Percentiles rank a stretch among this genome's conserved stretches.
Evolutionary conservation across 495 filamentous ascomycete species (phyloP).

Genomic region (Penicillium longicatenatum): DNA sequence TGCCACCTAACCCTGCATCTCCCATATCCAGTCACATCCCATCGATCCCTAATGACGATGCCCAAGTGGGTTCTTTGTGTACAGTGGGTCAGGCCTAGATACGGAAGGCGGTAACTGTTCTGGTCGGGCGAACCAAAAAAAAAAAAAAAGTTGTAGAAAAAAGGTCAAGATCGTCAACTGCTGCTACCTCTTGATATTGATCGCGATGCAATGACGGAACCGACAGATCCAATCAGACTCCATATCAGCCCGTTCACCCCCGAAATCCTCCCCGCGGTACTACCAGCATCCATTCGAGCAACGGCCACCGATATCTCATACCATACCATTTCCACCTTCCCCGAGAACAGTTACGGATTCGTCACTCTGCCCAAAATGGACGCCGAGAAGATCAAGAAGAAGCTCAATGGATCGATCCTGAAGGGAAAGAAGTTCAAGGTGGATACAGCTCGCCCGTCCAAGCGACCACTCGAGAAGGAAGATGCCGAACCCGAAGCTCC

Average conservation of each 20-base stretch:
- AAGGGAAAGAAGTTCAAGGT: constrained; percentile 84
- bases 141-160: neutral
- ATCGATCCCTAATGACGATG: neutral
- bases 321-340: constrained; percentile 80
- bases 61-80: constrained; percentile 6
- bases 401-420: constrained; percentile 84
- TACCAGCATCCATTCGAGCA: constrained; percentile 66
- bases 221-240: constrained; percentile 55
- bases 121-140: neutral
- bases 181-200: neutral
- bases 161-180: neutral
- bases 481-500: constrained; percentile 14
- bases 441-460: constrained; percentile 70
- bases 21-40: constrained; percentile 1
- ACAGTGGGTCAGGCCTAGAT: neutral
- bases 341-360: constrained; percentile 88
- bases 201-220: constrained; percentile 26
- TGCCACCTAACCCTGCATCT: neutral
- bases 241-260: constrained; percentile 85
- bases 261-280: constrained; percentile 64
- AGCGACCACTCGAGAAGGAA: constrained; percentile 43
- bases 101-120: constrained; percentile 15
- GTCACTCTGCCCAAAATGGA: constrained; percentile 77
- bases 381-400: constrained; percentile 86
- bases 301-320: constrained; percentile 80